These are phyloP conservation scores for Ophiocordyceps camponoti-saundersi DNA, from an alignment of 2,329 filamentous ascomycete species.

Conservation along the genomic window DNA sequence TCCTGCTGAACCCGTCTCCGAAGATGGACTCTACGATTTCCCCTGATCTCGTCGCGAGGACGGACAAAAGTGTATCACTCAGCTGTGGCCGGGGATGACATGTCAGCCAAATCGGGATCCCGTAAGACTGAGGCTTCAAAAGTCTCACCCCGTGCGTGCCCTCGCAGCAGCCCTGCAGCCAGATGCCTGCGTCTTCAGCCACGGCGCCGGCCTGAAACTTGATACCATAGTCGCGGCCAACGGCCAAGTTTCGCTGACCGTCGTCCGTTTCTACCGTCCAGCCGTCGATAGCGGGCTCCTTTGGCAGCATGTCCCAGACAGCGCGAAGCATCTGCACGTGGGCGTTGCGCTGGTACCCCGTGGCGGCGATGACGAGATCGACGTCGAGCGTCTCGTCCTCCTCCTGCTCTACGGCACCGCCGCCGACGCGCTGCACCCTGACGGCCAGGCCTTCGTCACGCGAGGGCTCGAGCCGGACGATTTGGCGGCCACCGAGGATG, in stretches of 20 bases:
- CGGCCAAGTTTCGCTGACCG: slow-evolving; percentile 36
- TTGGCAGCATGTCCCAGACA: slow-evolving; percentile 48
- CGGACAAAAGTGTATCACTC: slow-evolving; percentile 67
- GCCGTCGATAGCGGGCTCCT: slow-evolving; percentile 17
- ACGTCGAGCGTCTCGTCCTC: slow-evolving; percentile 50
- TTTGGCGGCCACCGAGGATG: slow-evolving; percentile 53
- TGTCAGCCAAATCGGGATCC: slow-evolving; percentile 4
- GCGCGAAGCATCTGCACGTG: slow-evolving; percentile 62
- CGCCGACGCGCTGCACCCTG: slow-evolving; percentile 31
- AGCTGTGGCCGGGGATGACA: slow-evolving; percentile 27
- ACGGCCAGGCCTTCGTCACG: slow-evolving; percentile 36
- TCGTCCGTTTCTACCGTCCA: slow-evolving; percentile 22
- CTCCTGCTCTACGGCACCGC: slow-evolving; percentile 15
- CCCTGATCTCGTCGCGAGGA: slow-evolving; percentile 57
- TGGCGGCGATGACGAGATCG: slow-evolving; percentile 72
- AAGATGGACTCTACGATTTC: slow-evolving; percentile 69
- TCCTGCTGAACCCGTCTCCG: slow-evolving; percentile 5
- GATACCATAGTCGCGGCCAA: slow-evolving; percentile 65
- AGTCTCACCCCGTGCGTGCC: slow-evolving; percentile 71
- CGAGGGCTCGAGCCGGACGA: slow-evolving; percentile 42
- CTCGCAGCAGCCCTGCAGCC: slow-evolving; percentile 90
- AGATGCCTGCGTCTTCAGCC: slow-evolving; percentile 59
- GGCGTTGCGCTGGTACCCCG: slow-evolving; percentile 64
- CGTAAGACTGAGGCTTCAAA: background rate
- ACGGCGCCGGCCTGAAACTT: slow-evolving; percentile 53